phyloP scores from a whole-genome alignment of 2,329 filamentous ascomycete species.

The Pestalotiopsis sp. region DNA sequence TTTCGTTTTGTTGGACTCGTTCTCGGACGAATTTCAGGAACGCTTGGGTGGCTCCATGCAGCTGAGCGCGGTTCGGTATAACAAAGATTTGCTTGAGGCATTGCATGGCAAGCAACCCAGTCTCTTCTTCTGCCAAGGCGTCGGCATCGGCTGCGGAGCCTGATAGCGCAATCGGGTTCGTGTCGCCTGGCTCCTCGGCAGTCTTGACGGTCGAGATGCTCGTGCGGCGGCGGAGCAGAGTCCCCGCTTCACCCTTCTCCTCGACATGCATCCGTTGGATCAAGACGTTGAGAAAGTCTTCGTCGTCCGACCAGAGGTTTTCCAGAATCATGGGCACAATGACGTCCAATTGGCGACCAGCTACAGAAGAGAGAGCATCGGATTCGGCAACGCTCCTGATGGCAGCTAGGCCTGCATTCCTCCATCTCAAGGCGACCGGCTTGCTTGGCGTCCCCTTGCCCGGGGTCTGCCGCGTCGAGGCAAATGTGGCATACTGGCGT shows the following conservation, averaged over 20 bases:
- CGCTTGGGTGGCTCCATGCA: slow-evolving; percentile 73
- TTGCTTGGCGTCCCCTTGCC: slow-evolving; percentile 62
- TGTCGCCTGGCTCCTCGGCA: slow-evolving; percentile 62
- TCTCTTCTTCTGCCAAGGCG: slow-evolving; percentile 85
- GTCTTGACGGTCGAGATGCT: slow-evolving; percentile 81
- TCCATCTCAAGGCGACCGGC: slow-evolving; percentile 78
- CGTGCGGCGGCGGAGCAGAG: slow-evolving; percentile 65
- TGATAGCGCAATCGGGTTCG: slow-evolving; percentile 72
- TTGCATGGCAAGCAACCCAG: slow-evolving; percentile 79
- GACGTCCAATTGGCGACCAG: slow-evolving; percentile 73
- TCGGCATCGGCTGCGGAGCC: slow-evolving; percentile 86
- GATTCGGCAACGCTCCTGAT: slow-evolving; percentile 81
- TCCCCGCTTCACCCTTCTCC: slow-evolving; percentile 69
- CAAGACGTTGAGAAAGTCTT: slow-evolving; percentile 69
- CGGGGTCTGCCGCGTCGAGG: slow-evolving; percentile 61
- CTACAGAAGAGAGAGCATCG: slow-evolving; percentile 75
- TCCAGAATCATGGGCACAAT: slow-evolving; percentile 85
- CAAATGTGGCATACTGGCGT: slow-evolving; percentile 76
- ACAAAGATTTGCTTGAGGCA: slow-evolving; percentile 86
- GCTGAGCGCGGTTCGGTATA: slow-evolving; percentile 78
- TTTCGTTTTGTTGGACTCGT: slow-evolving; percentile 53
- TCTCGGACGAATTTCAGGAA: slow-evolving; percentile 75
- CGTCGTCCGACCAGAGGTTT: slow-evolving; percentile 78
- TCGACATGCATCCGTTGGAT: slow-evolving; percentile 67
- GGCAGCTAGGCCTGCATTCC: slow-evolving; percentile 72